These are phyloP conservation scores for Fusarium verrucosum DNA, from an alignment of 2,329 filamentous ascomycete species.

Conservation along the genomic window DNA sequence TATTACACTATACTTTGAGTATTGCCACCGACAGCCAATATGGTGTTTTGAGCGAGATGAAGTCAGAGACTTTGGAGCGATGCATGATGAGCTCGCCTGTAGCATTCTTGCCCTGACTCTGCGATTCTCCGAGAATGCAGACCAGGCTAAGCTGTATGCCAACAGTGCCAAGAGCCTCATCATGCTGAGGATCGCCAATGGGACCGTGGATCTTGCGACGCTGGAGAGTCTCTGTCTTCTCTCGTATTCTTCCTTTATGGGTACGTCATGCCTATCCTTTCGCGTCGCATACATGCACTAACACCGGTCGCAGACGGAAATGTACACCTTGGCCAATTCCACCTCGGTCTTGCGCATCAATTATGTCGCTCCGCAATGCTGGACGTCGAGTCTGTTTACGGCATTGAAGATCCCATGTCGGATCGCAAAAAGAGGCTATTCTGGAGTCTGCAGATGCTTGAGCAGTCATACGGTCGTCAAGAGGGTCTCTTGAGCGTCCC, in stretches of 20 bases:
- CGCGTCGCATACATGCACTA: neutral
- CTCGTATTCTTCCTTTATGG: conserved; percentile 60
- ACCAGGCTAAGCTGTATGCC: conserved; percentile 49
- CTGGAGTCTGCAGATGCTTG: conserved; percentile 61
- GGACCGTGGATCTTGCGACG: conserved; percentile 58
- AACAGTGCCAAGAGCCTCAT: conserved; percentile 54
- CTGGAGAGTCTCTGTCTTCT: conserved; percentile 62
- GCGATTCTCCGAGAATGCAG: conserved; percentile 50
- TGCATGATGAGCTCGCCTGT: conserved; percentile 54
- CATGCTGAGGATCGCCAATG: conserved; percentile 62
- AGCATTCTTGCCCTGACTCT: conserved; percentile 54
- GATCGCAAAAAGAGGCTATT: conserved; percentile 61
- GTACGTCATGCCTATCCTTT: conserved; percentile 43
- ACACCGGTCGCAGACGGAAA: conserved; percentile 57
- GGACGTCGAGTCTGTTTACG: conserved; percentile 54
- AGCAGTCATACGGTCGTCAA: conserved; percentile 60
- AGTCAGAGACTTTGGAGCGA: conserved; percentile 46
- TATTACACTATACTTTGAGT: conserved; percentile 54
- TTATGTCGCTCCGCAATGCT: conserved; percentile 61
- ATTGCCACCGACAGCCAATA: conserved; percentile 55
- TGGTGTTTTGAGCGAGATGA: conserved; percentile 58
- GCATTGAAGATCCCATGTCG: conserved; percentile 45
- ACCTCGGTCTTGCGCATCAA: conserved; percentile 60
- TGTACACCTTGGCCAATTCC: conserved; percentile 58
- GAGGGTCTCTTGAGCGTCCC: conserved; percentile 54